phyloP scores from a whole-genome alignment of 176 grass and related monocot genomes.

The Bothriochloa decipiens region DNA sequence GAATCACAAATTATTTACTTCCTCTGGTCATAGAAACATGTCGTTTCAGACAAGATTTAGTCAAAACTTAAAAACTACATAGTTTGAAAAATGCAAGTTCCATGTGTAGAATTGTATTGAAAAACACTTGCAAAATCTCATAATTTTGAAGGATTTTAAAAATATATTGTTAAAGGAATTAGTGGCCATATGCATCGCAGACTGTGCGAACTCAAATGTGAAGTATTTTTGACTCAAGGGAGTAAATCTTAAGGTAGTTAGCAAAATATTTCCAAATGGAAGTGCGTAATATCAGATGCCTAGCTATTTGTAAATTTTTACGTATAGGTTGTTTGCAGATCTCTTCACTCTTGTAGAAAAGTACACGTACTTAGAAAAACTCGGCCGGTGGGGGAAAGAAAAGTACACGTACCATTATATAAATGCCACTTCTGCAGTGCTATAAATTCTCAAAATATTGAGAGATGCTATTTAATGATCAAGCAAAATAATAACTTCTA shows the following conservation, averaged over 20 bases:
- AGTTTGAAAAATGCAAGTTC: not conserved
- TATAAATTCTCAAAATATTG: slow-evolving; percentile 6
- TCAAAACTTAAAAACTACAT: not conserved
- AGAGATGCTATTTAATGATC: slow-evolving; percentile 34
- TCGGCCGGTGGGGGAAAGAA: too few relatives aligned
- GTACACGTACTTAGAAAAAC: not conserved
- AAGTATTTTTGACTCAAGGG: not conserved
- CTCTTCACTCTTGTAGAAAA: slow-evolving; percentile 19
- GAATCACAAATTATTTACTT: slow-evolving; percentile 35
- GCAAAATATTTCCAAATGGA: not conserved
- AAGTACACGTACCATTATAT: slow-evolving; percentile 9
- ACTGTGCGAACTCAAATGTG: not conserved
- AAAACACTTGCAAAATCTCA: not conserved
- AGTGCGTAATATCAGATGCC: not conserved
- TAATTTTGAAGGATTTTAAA: not conserved
- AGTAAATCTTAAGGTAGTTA: not conserved
- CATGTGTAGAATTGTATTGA: not conserved
- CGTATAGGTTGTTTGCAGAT: not conserved
- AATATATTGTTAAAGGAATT: not conserved
- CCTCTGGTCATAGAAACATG: not conserved
- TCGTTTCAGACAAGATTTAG: not conserved
- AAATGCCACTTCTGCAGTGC: slow-evolving; percentile 4
- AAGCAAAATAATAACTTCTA: slow-evolving; percentile 41
- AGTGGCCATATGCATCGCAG: not conserved
- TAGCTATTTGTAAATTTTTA: not conserved